phyloP scores from a whole-genome alignment of 768 basidiomycete genomes.

The Agaricus subrufescens region DNA sequence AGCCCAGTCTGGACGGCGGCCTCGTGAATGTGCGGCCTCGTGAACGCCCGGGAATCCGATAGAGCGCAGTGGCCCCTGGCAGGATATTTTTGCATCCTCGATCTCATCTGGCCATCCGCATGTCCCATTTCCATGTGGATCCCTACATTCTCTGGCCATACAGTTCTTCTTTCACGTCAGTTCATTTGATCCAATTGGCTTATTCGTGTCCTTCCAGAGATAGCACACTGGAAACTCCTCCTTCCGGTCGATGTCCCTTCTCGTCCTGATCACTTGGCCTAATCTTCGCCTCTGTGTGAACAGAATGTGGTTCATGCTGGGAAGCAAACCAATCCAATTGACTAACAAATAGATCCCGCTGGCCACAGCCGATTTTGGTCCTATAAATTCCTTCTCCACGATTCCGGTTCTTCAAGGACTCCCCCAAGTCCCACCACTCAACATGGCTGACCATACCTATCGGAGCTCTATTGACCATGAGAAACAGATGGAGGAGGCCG shows the following conservation, averaged over 20 bases:
- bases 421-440: not conserved
- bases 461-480: not conserved
- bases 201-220: not conserved
- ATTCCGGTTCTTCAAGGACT: not conserved
- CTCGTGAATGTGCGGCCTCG: too few relatives aligned
- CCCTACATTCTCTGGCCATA: not conserved
- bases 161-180: not conserved
- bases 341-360: too few relatives aligned
- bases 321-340: not conserved
- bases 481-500: conserved; percentile 3
- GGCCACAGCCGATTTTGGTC: too few relatives aligned
- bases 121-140: conserved; percentile 6
- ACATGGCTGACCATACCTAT: not conserved
- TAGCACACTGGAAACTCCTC: not conserved
- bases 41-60: too few relatives aligned
- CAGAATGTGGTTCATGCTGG: not conserved
- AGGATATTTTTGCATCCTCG: conserved; percentile 2
- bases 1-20: too few relatives aligned
- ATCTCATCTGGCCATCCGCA: conserved; percentile 4
- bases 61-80: too few relatives aligned
- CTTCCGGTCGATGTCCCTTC: not conserved
- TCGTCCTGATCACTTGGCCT: conserved; percentile 1
- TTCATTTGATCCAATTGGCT: not conserved
- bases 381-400: conserved; percentile 1
- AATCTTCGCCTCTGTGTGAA: conserved; percentile 1